Conservation (phyloP, 805 yeast species). For the Novakomyces olei region DNA sequence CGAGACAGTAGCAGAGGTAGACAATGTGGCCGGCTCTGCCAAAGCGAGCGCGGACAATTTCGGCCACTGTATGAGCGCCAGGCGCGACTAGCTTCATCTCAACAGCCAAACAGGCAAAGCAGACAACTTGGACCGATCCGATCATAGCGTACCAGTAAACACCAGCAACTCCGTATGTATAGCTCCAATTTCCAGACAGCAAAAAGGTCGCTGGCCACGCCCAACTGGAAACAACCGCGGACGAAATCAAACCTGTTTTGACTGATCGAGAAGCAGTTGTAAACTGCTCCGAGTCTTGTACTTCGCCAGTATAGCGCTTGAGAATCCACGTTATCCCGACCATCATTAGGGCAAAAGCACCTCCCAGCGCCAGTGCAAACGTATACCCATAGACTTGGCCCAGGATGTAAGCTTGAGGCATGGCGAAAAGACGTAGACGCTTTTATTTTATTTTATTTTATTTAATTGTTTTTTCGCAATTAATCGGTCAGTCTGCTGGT, state of each 20-base stretch:
- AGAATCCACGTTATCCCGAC: slow-evolving; percentile 19
- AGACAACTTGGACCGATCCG: slow-evolving; percentile 9
- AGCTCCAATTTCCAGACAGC: slow-evolving; percentile 16
- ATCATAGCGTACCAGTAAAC: slow-evolving; percentile 15
- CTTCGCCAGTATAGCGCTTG: slow-evolving; percentile 19
- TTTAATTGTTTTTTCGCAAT: too few species aligned
- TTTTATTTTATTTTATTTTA: too few species aligned
- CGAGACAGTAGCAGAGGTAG: slow-evolving; percentile 29
- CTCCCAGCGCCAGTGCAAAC: slow-evolving; percentile 21
- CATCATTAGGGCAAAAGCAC: slow-evolving; percentile 26
- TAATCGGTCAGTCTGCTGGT: too few species aligned
- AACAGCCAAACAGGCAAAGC: slow-evolving; percentile 13
- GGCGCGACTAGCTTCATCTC: slow-evolving; percentile 10
- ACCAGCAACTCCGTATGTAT: slow-evolving; percentile 16
- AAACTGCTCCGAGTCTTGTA: slow-evolving; percentile 24
- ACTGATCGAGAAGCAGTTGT: slow-evolving; percentile 25
- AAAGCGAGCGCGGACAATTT: slow-evolving; percentile 19
- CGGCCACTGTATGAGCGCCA: slow-evolving; percentile 17
- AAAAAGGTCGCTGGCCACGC: slow-evolving; percentile 18
- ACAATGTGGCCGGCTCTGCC: slow-evolving; percentile 20
- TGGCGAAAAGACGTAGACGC: too few species aligned
- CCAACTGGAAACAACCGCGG: slow-evolving; percentile 25
- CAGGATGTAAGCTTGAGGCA: too few species aligned
- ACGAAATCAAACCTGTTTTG: slow-evolving; percentile 22
- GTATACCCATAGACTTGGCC: slow-evolving; percentile 22